phyloP scores from a whole-genome alignment of 1,284 basidiomycete genomes.

The Marasmius tenuissimus region DNA sequence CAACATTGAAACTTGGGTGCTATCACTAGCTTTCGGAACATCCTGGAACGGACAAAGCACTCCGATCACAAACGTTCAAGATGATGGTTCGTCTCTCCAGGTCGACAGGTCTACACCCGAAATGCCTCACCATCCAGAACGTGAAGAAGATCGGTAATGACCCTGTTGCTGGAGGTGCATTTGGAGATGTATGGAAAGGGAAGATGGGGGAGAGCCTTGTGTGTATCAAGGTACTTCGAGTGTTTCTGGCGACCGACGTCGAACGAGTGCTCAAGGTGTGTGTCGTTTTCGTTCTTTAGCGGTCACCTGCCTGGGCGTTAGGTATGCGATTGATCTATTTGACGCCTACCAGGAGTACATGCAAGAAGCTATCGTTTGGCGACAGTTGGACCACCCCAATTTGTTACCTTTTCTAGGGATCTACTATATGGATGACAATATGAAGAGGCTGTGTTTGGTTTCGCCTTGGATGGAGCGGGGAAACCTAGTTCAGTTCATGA shows the following conservation, averaged over 20 bases:
- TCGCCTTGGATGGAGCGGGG: slow-evolving; percentile 6
- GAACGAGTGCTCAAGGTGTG: neutral
- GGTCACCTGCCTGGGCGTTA: neutral
- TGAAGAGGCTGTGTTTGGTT: slow-evolving; percentile 8
- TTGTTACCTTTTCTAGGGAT: neutral
- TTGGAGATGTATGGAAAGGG: neutral
- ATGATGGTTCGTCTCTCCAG: neutral
- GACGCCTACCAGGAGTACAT: neutral
- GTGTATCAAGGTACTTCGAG: neutral
- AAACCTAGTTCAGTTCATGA: slow-evolving; percentile 1
- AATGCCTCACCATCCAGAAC: neutral
- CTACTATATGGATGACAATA: slow-evolving; percentile 4
- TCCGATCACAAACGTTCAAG: neutral
- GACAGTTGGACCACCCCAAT: neutral
- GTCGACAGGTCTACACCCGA: neutral
- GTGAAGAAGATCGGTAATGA: neutral
- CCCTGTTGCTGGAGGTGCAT: neutral
- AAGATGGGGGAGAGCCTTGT: neutral
- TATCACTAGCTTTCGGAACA: neutral
- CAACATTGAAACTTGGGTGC: neutral
- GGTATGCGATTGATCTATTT: neutral
- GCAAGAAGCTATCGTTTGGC: neutral
- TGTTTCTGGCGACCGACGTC: neutral
- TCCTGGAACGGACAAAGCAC: neutral
- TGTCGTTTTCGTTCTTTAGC: too few relatives aligned